phyloP scores from a whole-genome alignment of 2,329 filamentous ascomycete genomes.

The Ascosphaera apis region DNA sequence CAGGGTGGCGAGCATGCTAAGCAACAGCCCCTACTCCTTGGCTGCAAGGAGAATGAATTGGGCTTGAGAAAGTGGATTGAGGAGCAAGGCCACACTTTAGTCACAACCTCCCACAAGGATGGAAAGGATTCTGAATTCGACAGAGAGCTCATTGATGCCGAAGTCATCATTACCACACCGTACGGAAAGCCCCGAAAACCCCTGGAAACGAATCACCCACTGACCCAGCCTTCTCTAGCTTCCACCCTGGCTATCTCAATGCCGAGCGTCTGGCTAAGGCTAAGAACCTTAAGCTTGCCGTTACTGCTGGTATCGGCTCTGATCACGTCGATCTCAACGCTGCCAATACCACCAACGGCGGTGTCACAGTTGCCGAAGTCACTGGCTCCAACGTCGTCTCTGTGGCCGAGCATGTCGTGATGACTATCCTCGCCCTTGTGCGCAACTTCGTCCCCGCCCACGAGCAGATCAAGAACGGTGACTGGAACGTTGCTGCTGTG shows the following conservation, averaged over 20 bases:
- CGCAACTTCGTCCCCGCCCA: constrained; percentile 98
- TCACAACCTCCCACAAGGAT: constrained; percentile 97
- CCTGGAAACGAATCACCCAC: no score
- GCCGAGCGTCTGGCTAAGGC: constrained; percentile 90
- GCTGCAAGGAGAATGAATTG: constrained; percentile 96
- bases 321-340: constrained; percentile 95
- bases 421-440: constrained; percentile 90
- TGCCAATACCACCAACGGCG: constrained; percentile 95
- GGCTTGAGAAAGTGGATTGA: constrained; percentile 95
- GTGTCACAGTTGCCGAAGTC: constrained; percentile 90
- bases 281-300: constrained; percentile 94
- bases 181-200: constrained; percentile 20
- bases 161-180: constrained; percentile 98
- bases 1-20: constrained; percentile 63
- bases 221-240: constrained; percentile 28
- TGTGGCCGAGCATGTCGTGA: constrained; percentile 95
- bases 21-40: constrained; percentile 70
- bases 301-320: constrained; percentile 94
- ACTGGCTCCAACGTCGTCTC: constrained; percentile 97
- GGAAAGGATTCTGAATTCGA: constrained; percentile 83
- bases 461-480: constrained; percentile 69
- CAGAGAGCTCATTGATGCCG: constrained; percentile 84
- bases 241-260: constrained; percentile 95
- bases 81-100: constrained; percentile 82
- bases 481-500: constrained; percentile 87